phyloP scores from a whole-genome alignment of 2,329 filamentous ascomycete species.

The Ophiocordyceps sinensis region DNA sequence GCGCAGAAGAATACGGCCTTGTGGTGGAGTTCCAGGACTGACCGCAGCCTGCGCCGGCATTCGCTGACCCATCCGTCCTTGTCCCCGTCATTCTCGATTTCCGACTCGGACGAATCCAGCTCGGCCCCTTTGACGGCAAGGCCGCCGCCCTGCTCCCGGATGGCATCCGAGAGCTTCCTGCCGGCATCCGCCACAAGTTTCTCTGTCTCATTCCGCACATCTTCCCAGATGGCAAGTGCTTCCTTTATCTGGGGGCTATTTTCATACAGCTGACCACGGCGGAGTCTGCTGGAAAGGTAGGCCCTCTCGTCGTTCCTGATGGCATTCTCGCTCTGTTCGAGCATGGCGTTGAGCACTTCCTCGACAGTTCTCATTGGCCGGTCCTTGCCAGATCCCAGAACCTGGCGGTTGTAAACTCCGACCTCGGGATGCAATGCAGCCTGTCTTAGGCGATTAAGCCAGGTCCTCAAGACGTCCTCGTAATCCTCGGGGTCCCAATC shows the following conservation, averaged over 20 bases:
- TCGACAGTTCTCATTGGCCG: slow-evolving; percentile 66
- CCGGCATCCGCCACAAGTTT: slow-evolving; percentile 49
- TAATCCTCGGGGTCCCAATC: slow-evolving; percentile 52
- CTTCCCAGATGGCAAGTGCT: slow-evolving; percentile 57
- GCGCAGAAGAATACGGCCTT: slow-evolving; percentile 73
- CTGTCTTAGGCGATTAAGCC: slow-evolving; percentile 65
- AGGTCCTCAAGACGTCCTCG: slow-evolving; percentile 62
- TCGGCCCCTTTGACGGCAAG: slow-evolving; percentile 1
- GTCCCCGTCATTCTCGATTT: slow-evolving; percentile 18
- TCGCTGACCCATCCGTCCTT: slow-evolving; percentile 33
- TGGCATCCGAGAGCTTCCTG: slow-evolving; percentile 39
- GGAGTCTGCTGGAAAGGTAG: slow-evolving; percentile 48
- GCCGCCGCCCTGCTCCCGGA: slow-evolving; percentile 14
- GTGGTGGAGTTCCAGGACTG: slow-evolving; percentile 66
- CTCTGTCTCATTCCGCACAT: slow-evolving; percentile 33
- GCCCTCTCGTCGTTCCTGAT: slow-evolving; percentile 56
- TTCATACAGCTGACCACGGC: slow-evolving; percentile 64
- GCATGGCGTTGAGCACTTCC: slow-evolving; percentile 83
- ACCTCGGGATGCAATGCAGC: slow-evolving; percentile 79
- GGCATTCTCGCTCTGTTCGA: slow-evolving; percentile 61
- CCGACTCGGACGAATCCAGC: slow-evolving; percentile 15
- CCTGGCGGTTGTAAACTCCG: slow-evolving; percentile 49
- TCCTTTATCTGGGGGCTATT: slow-evolving; percentile 54
- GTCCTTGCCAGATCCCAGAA: slow-evolving; percentile 44
- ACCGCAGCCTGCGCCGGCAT: slow-evolving; percentile 50